Evolutionary conservation across 2,329 filamentous ascomycete genomes (phyloP).

Genomic region (Trichoderma breve): DNA sequence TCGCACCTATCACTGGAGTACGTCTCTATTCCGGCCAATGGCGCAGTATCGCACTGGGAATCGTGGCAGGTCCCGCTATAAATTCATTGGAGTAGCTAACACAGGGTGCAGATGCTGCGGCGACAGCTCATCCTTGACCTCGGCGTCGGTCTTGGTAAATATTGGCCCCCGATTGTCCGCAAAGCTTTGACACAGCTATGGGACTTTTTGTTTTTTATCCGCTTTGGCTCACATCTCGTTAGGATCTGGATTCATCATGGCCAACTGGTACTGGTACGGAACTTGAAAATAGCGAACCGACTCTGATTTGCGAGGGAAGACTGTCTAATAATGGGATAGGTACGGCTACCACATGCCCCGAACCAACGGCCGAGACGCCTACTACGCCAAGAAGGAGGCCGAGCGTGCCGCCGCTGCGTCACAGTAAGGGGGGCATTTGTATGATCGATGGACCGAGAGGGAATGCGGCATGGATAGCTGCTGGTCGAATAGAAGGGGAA

Average conservation of each 20-base stretch:
- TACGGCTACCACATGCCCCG: conserved; percentile 63
- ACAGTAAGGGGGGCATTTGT: background rate
- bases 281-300: background rate
- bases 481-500: background rate
- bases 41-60: conserved; percentile 21
- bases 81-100: conserved; percentile 14
- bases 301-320: background rate
- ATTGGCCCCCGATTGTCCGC: background rate
- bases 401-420: conserved; percentile 47
- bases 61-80: conserved; percentile 35
- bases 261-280: conserved; percentile 57
- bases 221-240: conserved; percentile 34
- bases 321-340: conserved; percentile 38
- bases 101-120: conserved; percentile 53
- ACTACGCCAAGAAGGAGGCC: conserved; percentile 58
- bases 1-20: conserved; percentile 61
- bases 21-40: conserved; percentile 39
- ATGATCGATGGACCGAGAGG: background rate
- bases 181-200: background rate
- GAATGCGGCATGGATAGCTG: background rate
- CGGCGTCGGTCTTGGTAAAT: conserved; percentile 54
- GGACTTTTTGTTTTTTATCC: too few relatives aligned
- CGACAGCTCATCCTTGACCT: conserved; percentile 58
- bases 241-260: conserved; percentile 56
- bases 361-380: conserved; percentile 56